Evolutionary conservation across 495 filamentous ascomycete genomes (phyloP).

Genomic region (Aspergillus ostianus): DNA sequence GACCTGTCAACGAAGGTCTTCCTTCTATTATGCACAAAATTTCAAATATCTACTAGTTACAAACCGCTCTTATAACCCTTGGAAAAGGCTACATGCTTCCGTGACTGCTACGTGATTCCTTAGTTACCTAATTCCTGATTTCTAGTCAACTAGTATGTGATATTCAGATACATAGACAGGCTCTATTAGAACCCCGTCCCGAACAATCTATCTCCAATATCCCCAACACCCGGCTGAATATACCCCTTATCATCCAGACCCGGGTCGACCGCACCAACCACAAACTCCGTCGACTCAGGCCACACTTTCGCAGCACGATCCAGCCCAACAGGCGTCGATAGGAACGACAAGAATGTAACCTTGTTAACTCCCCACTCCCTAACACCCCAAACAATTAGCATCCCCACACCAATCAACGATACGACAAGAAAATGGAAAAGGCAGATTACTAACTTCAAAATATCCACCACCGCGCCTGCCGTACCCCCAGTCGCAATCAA

Average conservation of each 20-base stretch:
- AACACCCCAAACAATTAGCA: background rate
- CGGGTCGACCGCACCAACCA: conserved; percentile 73
- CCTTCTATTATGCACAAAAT: no score
- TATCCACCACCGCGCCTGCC: conserved; percentile 77
- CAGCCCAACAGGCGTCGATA: conserved; percentile 68
- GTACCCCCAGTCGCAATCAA: conserved; percentile 91
- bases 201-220: conserved; percentile 86
- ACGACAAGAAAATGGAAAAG: background rate
- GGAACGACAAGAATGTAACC: conserved; percentile 68
- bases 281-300: conserved; percentile 68
- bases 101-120: no score
- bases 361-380: conserved; percentile 79
- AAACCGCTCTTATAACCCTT: no score
- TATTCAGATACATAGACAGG: no score
- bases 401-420: no score
- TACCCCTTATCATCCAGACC: conserved; percentile 70
- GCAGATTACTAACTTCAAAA: conserved; percentile 50
- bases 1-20: no score
- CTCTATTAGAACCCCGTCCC: conserved; percentile 63
- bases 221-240: conserved; percentile 81
- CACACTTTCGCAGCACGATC: conserved; percentile 64
- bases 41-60: no score
- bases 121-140: no score
- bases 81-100: no score
- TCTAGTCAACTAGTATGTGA: no score